Evolutionary conservation across 345 rosid genomes (phyloP).

Genomic region (Salix caprea): DNA sequence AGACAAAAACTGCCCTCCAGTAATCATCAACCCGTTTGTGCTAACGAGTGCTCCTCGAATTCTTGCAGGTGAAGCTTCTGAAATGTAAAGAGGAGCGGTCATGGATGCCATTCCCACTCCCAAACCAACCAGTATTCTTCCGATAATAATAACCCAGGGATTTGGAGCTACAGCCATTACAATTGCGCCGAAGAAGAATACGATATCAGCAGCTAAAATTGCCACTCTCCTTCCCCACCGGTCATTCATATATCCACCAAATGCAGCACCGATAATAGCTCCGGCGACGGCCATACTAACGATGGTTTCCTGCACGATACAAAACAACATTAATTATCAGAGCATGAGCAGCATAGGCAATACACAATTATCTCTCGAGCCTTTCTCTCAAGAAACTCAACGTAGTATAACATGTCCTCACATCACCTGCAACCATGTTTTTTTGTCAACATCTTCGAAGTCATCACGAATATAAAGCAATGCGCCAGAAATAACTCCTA

Average conservation of each 20-base stretch:
- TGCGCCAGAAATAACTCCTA: constrained; percentile 87
- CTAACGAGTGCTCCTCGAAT: constrained; percentile 86
- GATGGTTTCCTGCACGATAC: constrained; percentile 41
- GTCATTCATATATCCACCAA: constrained; percentile 78
- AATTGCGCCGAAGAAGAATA: constrained; percentile 63
- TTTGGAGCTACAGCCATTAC: constrained; percentile 72
- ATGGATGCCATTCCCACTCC: constrained; percentile 99
- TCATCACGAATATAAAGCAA: constrained; percentile 74
- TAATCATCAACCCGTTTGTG: constrained; percentile 68
- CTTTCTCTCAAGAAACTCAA: background rate
- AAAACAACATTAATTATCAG: background rate
- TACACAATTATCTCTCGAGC: background rate
- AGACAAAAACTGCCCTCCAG: constrained; percentile 83
- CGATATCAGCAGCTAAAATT: constrained; percentile 53
- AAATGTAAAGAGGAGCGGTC: constrained; percentile 85
- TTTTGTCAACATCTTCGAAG: constrained; percentile 52
- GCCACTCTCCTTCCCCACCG: constrained; percentile 62
- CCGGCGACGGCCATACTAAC: constrained; percentile 90
- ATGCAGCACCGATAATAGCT: constrained; percentile 83
- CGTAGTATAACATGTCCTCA: background rate
- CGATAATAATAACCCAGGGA: constrained; percentile 70
- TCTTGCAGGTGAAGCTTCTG: constrained; percentile 83
- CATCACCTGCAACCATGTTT: constrained; percentile 65
- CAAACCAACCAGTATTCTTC: constrained; percentile 71
- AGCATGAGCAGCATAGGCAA: background rate